Evolutionary conservation across 164 flowering plant species (phyloP), one percentile per base, ranked within the genome.

Genomic region (Magnolia kwangsiensis): DNA sequence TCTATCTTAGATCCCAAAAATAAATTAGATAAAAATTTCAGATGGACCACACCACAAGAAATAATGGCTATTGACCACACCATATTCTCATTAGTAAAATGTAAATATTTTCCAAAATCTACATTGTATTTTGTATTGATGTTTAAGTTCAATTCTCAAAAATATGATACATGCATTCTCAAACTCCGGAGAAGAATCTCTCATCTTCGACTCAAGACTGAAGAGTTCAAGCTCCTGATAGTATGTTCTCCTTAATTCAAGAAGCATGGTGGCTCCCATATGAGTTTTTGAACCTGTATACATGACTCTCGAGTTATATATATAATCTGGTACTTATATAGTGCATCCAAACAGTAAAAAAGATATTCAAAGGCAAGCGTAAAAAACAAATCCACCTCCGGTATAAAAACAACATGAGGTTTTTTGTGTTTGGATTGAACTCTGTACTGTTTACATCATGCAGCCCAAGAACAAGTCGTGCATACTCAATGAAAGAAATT

Each of bases 191-290:
- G 24, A 23, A 23, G 24, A 23, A 23, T 23, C 24, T 23, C 24
- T 23, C 24, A 23, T 23, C 24, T 23, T 23, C 24, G 24, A 23
- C 24, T 23, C 24, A 23, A 23, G 24, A 23, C 24, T 23, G 24
- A 23, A 23, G 24, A 23, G 24, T 23, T 23, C 24, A 23, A 23
- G 24, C 24, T 23, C 84, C 64, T 88, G 86, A 80, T 94, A 91
- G 75, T 86, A 88, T 63, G 99, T 94, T 82, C 87, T 91, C 86
- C 98, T 90, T 71, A 97, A 92, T 55, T 98, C 99, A 24, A 96
- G 89, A 27, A 97, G 95, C 98, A 96, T 94, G n/a, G 99, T 94
- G 68, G 92, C 99, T 74, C 99, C 98, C 97, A 92, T 92, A 78
- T 94, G 97, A 73, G 98, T 94, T 82, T 89, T 94, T 58, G 98